Conservation (phyloP, 2,329 filamentous ascomycete species). For the Periconia macrospinosa region DNA sequence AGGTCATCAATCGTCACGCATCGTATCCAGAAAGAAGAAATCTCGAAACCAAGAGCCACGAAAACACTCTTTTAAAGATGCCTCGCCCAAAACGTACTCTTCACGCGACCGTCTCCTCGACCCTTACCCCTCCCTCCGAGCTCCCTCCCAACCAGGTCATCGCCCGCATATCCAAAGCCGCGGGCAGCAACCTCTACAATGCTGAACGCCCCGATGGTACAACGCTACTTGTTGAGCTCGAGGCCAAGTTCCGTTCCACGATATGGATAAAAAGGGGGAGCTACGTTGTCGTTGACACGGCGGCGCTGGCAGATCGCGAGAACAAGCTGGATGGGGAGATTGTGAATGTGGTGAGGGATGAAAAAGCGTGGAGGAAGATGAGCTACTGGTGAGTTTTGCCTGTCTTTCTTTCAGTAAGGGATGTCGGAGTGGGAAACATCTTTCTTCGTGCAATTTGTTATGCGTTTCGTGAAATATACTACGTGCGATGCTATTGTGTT, state of each 20-base stretch:
- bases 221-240: constrained; percentile 75
- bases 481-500: neutral
- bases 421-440: no score
- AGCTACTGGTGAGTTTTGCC: constrained; percentile 66
- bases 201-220: constrained; percentile 69
- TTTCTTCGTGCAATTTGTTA: no score
- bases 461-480: neutral
- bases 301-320: constrained; percentile 64
- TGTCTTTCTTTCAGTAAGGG: neutral
- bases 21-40: neutral
- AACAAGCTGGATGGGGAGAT: constrained; percentile 88
- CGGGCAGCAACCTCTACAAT: constrained; percentile 87
- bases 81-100: constrained; percentile 75
- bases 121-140: constrained; percentile 60
- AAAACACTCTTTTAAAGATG: constrained; percentile 51
- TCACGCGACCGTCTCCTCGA: constrained; percentile 75
- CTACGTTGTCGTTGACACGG: constrained; percentile 80
- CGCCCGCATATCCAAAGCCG: constrained; percentile 76
- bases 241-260: constrained; percentile 82
- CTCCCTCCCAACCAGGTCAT: constrained; percentile 61
- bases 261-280: constrained; percentile 92
- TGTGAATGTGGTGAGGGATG: constrained; percentile 87
- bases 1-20: neutral
- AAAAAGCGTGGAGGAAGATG: constrained; percentile 89
- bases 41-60: neutral